Evolutionary conservation across 2,329 filamentous ascomycete species (phyloP), one percentile per base, ranked within the genome.

Genomic region (Stemphylium lycopersici): DNA sequence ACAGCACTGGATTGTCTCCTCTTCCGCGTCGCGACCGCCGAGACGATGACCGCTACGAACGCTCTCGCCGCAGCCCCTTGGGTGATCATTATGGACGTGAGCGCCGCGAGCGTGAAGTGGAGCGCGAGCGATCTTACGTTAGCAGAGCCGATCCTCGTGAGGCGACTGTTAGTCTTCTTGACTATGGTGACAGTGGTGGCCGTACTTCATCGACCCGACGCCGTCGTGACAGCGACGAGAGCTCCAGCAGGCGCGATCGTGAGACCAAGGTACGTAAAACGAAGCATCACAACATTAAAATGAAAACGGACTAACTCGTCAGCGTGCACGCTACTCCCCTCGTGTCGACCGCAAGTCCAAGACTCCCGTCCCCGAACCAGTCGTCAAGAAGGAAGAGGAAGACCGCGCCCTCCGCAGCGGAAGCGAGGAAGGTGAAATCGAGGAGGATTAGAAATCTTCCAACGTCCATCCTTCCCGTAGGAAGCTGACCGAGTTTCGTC

Each of bases 351-450:
- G 81, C 69, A 83, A 81, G 72, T 83, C 81, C 73, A 87, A 81
- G 75, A 84, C 83, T 44, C 83, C 84, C 37, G 58, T 72, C 48
- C 69, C 70, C 34, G 68, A 70, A 45, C 61, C 49, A 34, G 32
- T 67, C 15, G 51, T 65, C 43, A 79, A 81, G 62, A 60, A 60
- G 36, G 55, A 58, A 52, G 78, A 84, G 55, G 87, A 90, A 61
- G 86, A 90, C 58, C 80, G 86, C 46, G 80, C 82, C 51, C 81
- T 92, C 51, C 88, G 90, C 68, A 93, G 90, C 55, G 95, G 95
- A 48, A 97, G 93, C 70, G 95, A 99, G 78, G 95, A 99, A 77
- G 95, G 95, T 47, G 95, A 99, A 79, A 98, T 99, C 67, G 95
- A 96, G 77, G 93, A 98, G 80, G 76, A 80, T 55, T 80, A 78